Conservation (phyloP, 768 basidiomycete genomes). For the Pleurotus giganteus region DNA sequence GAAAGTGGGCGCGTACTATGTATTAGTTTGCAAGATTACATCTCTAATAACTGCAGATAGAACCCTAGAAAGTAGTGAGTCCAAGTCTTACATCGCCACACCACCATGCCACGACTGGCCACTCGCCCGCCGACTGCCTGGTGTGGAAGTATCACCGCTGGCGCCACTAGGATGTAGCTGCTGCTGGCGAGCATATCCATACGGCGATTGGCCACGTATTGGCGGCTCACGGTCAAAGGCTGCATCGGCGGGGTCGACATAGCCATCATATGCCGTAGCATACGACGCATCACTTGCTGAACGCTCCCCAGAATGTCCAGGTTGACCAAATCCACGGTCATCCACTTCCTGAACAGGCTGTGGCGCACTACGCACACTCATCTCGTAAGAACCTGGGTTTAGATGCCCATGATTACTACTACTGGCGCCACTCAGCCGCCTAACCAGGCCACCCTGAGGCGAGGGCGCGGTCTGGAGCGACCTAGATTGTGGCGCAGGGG, state of each 20-base stretch:
- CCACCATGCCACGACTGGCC: constrained; percentile 12
- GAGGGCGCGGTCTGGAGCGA: constrained; percentile 18
- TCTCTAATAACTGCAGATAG: constrained; percentile 9
- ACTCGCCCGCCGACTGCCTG: constrained; percentile 8
- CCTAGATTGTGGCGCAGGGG: constrained; percentile 23
- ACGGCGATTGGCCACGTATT: constrained; percentile 9
- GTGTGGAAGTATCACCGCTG: neutral
- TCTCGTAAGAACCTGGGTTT: constrained; percentile 33
- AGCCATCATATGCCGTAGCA: constrained; percentile 43
- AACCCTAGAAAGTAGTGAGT: neutral
- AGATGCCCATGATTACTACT: constrained; percentile 2
- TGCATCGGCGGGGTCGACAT: constrained; percentile 33
- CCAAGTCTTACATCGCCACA: constrained; percentile 8
- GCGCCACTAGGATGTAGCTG: neutral
- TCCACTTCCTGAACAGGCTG: constrained; percentile 10
- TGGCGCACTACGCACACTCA: constrained; percentile 32
- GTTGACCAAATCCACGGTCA: constrained; percentile 14
- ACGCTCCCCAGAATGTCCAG: constrained; percentile 22
- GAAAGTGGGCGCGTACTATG: constrained; percentile 3
- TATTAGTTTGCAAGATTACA: constrained; percentile 9
- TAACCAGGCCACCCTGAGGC: constrained; percentile 15
- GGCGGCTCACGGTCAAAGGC: constrained; percentile 27
- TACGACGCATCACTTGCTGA: constrained; percentile 41
- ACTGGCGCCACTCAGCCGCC: constrained; percentile 12
- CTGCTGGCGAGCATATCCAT: constrained; percentile 6